Evolutionary conservation across 139 green algal species (phyloP).

Genomic region (Coelastrella sp.): DNA sequence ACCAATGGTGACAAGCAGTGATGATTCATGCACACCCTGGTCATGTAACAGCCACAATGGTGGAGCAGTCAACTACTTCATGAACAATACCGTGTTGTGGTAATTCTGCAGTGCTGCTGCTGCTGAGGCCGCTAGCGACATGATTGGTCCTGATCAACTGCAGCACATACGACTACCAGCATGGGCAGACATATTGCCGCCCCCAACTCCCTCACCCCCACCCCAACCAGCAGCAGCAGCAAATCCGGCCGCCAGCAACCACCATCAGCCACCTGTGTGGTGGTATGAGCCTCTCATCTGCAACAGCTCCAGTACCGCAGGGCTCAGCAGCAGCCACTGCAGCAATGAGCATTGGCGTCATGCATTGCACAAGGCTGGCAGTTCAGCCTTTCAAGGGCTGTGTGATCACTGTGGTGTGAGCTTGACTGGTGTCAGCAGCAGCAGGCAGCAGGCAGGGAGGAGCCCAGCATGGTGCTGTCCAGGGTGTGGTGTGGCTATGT

Average conservation of each 20-base stretch:
- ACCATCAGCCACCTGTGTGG: neutral
- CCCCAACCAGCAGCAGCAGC: neutral
- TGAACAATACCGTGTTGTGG: neutral
- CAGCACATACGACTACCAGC: neutral
- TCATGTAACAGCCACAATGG: neutral
- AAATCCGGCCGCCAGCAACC: neutral
- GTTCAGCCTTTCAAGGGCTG: neutral
- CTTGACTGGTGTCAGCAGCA: constrained; percentile 2
- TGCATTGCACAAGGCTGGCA: neutral
- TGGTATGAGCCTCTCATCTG: neutral
- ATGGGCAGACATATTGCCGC: neutral
- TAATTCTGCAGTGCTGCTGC: constrained; percentile 22
- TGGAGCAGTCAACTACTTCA: neutral
- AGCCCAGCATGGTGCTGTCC: neutral
- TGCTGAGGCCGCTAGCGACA: constrained; percentile 6
- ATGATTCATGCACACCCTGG: neutral
- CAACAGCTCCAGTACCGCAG: neutral
- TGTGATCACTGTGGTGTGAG: neutral
- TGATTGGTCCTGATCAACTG: neutral
- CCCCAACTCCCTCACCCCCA: neutral
- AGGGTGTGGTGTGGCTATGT: neutral
- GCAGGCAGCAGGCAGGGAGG: neutral
- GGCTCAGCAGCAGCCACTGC: neutral
- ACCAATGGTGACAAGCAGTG: neutral
- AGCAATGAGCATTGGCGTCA: neutral